These are phyloP conservation scores for Fusarium acutatum DNA, from an alignment of 2,329 filamentous ascomycete genomes.

Conservation along the genomic window DNA sequence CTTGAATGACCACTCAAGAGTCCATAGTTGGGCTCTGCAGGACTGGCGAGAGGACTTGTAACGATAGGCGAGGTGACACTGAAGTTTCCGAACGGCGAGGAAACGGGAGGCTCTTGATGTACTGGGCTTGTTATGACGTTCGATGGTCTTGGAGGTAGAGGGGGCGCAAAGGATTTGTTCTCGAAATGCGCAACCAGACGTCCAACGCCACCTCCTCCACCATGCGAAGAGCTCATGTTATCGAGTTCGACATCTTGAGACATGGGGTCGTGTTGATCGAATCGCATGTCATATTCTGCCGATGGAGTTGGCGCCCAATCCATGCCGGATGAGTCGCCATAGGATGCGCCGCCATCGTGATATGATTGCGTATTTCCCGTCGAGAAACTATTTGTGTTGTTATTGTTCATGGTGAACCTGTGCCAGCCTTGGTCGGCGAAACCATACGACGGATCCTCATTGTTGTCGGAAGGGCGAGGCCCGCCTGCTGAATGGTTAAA, in stretches of 20 bases:
- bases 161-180: slow-evolving; percentile 48
- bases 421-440: slow-evolving; percentile 47
- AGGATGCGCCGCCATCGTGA: slow-evolving; percentile 40
- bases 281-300: slow-evolving; percentile 40
- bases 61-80: slow-evolving; percentile 42
- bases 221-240: slow-evolving; percentile 37
- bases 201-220: slow-evolving; percentile 45
- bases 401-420: slow-evolving; percentile 41
- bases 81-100: slow-evolving; percentile 47
- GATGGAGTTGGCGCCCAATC: slow-evolving; percentile 49
- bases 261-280: slow-evolving; percentile 37
- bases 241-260: slow-evolving; percentile 42
- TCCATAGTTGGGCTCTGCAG: slow-evolving; percentile 46
- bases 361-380: slow-evolving; percentile 35
- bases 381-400: slow-evolving; percentile 34
- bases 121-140: slow-evolving; percentile 41
- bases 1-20: slow-evolving; percentile 43
- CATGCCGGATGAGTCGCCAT: slow-evolving; percentile 45
- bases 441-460: slow-evolving; percentile 42
- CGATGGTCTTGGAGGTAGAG: slow-evolving; percentile 48
- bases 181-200: slow-evolving; percentile 54
- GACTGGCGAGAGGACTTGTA: slow-evolving; percentile 45
- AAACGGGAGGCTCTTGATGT: slow-evolving; percentile 36
- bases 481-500: slow-evolving; percentile 48
- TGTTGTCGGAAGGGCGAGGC: slow-evolving; percentile 44